phyloP scores from a whole-genome alignment of 2,329 filamentous ascomycete genomes.

The Pseudogymnoascus sp. region DNA sequence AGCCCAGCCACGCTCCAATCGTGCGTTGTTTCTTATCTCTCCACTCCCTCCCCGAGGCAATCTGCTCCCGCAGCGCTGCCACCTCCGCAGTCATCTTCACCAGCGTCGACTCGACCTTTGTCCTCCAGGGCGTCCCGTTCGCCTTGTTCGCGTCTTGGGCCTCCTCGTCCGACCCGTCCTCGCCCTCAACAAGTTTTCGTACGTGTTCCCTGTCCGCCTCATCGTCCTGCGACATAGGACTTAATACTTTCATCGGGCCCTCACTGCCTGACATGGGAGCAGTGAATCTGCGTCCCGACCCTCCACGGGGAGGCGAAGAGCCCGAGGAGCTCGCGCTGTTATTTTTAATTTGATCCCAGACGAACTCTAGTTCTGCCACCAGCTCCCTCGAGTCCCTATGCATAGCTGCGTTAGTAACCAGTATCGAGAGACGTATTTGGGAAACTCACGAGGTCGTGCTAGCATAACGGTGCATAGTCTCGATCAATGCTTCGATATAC shows the following conservation, averaged over 20 bases:
- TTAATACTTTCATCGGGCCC: conserved; percentile 60
- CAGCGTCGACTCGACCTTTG: conserved; percentile 73
- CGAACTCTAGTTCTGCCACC: conserved; percentile 92
- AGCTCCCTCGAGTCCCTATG: conserved; percentile 71
- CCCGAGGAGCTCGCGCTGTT: conserved; percentile 61
- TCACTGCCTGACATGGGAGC: conserved; percentile 42
- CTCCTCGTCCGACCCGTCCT: conserved; percentile 38
- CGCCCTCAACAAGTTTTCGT: conserved; percentile 36
- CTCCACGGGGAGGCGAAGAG: conserved; percentile 41
- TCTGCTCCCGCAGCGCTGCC: conserved; percentile 83
- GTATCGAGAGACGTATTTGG: neutral
- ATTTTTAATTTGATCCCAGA: conserved; percentile 95
- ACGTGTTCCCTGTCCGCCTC: conserved; percentile 51
- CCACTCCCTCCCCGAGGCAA: conserved; percentile 67
- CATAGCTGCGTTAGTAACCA: conserved; percentile 12
- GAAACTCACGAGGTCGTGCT: conserved; percentile 61
- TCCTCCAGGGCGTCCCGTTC: conserved; percentile 57
- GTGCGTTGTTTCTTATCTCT: conserved; percentile 55
- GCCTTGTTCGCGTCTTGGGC: conserved; percentile 33
- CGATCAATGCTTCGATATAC: conserved; percentile 89
- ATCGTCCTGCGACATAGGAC: conserved; percentile 78
- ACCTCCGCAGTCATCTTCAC: conserved; percentile 88
- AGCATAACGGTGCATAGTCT: conserved; percentile 94
- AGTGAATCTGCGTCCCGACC: conserved; percentile 36
- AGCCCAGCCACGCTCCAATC: conserved; percentile 60